These are phyloP conservation scores for Neonectria coccinea DNA, from an alignment of 2,329 filamentous ascomycete species.

Conservation along the genomic window DNA sequence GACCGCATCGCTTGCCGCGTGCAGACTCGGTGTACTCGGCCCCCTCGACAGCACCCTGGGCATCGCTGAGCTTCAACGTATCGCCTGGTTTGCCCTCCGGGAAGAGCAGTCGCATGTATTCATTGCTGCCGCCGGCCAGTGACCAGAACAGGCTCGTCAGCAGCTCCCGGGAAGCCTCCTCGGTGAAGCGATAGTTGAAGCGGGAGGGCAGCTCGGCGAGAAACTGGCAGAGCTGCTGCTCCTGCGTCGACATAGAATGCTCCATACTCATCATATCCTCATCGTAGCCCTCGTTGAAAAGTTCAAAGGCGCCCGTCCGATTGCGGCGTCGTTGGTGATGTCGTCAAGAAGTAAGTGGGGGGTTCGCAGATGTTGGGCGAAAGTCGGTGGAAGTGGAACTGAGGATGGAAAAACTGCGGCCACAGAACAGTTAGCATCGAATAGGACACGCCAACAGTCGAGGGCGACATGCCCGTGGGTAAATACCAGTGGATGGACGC, in stretches of 20 bases:
- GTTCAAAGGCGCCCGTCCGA: slow-evolving; percentile 20
- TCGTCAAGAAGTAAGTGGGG: slow-evolving; percentile 39
- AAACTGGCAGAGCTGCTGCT: slow-evolving; percentile 86
- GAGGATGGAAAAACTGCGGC: slow-evolving; percentile 25
- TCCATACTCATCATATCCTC: slow-evolving; percentile 59
- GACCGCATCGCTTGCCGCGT: slow-evolving; percentile 92
- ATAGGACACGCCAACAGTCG: slow-evolving; percentile 10
- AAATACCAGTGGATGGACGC: slow-evolving; percentile 15
- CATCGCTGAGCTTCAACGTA: slow-evolving; percentile 83
- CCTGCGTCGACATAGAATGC: slow-evolving; percentile 70
- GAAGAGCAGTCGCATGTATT: slow-evolving; percentile 85
- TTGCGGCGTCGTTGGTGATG: slow-evolving; percentile 39
- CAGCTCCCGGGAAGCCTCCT: slow-evolving; percentile 77
- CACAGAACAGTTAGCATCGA: slow-evolving; percentile 33
- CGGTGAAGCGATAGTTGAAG: slow-evolving; percentile 80
- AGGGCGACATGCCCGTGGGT: slow-evolving; percentile 11
- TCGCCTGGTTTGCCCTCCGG: slow-evolving; percentile 75
- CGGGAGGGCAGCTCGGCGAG: slow-evolving; percentile 81
- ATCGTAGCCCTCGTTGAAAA: slow-evolving; percentile 40
- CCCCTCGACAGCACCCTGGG: slow-evolving; percentile 92
- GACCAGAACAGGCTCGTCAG: slow-evolving; percentile 87
- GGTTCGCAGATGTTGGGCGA: slow-evolving; percentile 38
- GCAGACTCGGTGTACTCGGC: slow-evolving; percentile 95
- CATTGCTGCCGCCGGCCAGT: slow-evolving; percentile 78
- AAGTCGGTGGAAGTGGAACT: slow-evolving; percentile 40